Base-by-base conservation (phyloP, 1,284 basidiomycete genomes). In the Volvariella volvacea region DNA sequence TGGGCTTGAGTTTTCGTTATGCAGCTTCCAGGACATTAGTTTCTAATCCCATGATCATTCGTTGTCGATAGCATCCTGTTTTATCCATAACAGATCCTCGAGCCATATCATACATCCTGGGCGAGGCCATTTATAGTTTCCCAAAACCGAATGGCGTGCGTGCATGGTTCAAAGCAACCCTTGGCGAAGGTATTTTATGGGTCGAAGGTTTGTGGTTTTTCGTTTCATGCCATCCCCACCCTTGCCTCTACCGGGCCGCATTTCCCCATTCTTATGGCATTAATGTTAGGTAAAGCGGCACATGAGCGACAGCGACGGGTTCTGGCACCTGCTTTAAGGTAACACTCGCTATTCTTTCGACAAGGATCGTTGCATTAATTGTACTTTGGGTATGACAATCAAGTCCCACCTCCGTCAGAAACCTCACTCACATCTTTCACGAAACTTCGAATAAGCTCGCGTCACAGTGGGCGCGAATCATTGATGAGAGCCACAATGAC, bases 151-250 rank as follows among this genome's bases (percentile, higher is more conserved):
- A 64, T 39, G 78, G 78, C 28, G 78, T 79, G 19, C 67, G 78
- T 46, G 71, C 68, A 14, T 80, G 78, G 78, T 80, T 80, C 53
- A 67, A 65, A 48, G 70, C 71, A 22, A 68, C 76, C 1, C 63
- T 78, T 3, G 78, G 78, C 14, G 68, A 79, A 58, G 78, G 78
- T n/a, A 73, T 80, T 46, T 66, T 80, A 15, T 79, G 76, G 72
- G 67, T 76, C 14, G 78, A 80, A 70, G 77, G 76, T 74, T 47
- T n/a, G n/a, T n/a, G n/a, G n/a, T n/a, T n/a, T n/a, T 33, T 41
- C 34, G 6, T 3, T 16, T 3, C 12, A 7, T 28, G 14, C 2
- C 33, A 16, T n/a, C 7, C 15, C n/a, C 36, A 7, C 33, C 41
- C n/a, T 20, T 36, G 16, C 32, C 14, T 40, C 19, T 40, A 20